Evolutionary conservation across 2,329 filamentous ascomycete genomes (phyloP), one percentile per base, ranked within the genome.

Genomic region (Nemania diffusa): DNA sequence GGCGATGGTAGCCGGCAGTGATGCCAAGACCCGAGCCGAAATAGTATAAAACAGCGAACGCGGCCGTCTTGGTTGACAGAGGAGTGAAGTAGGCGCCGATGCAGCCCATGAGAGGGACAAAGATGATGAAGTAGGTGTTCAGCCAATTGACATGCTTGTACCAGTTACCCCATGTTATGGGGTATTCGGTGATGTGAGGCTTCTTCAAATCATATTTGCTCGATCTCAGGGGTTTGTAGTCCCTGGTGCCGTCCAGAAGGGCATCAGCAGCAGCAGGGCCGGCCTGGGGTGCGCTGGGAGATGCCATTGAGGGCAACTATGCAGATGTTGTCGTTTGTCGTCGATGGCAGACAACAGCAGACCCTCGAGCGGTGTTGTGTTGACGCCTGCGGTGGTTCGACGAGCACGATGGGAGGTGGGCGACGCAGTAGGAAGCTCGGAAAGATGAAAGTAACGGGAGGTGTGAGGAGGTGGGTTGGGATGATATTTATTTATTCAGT

Each of bases 111-210:
- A 94, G 69, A 48, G 94, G 94, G 52, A 97, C 86, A 73, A 91
- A 85, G 72, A 97, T 80, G 78, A 97, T 95, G 79, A 97, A 87
- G 69, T 85, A 87, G 70, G 92, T 90, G 80, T 97, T 97, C 73
- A 97, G 86, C 93, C 94, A 97, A 86, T 97, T 94, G 84, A 97
- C 87, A 78, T 97, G 94, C 83, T 94, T 91, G 83, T 94, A 90
- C 92, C 92, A 96, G 84, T 97, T 97, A 76, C 85, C 83, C 81
- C 85, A 86, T 67, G 92, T 97, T 74, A 97, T 90, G 65, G 92
- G 91, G 70, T 88, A 88, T 71, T 97, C 93, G 71, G 92, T 89
- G 81, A 97, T 96, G 81, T 97, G 93, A 76, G 91, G 87, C 83
- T 97, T 97, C 84, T 90, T 84, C 65, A 79, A 50, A 67, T 89